These are phyloP conservation scores for Picochlorum costavermella DNA, from an alignment of 139 green algal genomes.

Conservation along the genomic window DNA sequence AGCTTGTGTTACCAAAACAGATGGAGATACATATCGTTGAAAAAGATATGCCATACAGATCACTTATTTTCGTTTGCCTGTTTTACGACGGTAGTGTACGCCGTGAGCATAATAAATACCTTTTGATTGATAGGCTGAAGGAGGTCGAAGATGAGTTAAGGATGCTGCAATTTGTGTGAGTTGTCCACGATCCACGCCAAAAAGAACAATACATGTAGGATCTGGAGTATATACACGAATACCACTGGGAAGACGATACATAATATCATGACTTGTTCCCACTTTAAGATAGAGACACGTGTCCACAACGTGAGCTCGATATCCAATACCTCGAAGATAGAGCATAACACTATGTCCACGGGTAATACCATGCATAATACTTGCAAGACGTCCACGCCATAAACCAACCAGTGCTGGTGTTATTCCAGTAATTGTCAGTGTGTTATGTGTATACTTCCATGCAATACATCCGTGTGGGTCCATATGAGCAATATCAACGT, in stretches of 20 bases:
- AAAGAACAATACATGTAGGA: constrained; percentile 36
- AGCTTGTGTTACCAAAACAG: constrained; percentile 27
- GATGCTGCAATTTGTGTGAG: constrained; percentile 38
- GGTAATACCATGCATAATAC: constrained; percentile 16
- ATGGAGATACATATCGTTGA: constrained; percentile 36
- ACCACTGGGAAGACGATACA: constrained; percentile 25
- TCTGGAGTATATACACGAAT: constrained; percentile 41
- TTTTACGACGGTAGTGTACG: constrained; percentile 28
- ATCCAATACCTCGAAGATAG: constrained; percentile 32
- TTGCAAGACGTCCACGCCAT: constrained; percentile 10
- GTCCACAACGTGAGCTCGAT: constrained; percentile 23
- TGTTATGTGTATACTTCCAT: no score
- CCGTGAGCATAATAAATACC: constrained; percentile 38
- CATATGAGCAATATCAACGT: constrained; percentile 1
- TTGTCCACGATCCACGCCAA: constrained; percentile 43
- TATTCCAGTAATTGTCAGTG: not conserved
- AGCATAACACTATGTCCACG: constrained; percentile 26
- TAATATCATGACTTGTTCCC: constrained; percentile 39
- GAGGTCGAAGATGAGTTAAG: constrained; percentile 32
- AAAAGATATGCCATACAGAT: constrained; percentile 35
- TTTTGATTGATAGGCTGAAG: constrained; percentile 37
- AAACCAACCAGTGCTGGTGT: not conserved
- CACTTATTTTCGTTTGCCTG: constrained; percentile 36
- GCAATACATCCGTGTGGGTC: not conserved
- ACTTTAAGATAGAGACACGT: constrained; percentile 33